These are phyloP conservation scores for Diplotaxis tenuifolia DNA, from an alignment of 345 rosid species.

Conservation along the genomic window DNA sequence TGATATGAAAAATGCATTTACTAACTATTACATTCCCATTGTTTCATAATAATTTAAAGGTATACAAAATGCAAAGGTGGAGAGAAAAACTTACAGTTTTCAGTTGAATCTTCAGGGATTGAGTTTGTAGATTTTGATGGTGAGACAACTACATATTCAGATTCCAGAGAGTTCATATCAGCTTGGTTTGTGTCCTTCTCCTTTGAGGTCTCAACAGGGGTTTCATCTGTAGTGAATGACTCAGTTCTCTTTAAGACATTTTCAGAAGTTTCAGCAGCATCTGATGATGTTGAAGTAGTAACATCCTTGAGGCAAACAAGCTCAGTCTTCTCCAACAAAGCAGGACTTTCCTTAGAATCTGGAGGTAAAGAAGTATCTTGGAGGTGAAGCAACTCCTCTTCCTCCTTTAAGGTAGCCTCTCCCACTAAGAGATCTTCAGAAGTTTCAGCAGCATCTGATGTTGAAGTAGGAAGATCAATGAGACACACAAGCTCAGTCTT, in stretches of 20 bases:
- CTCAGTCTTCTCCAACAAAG: background rate
- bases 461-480: conserved; percentile 36
- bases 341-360: background rate
- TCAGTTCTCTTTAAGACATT: conserved; percentile 27
- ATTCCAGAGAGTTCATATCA: conserved; percentile 13
- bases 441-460: conserved; percentile 24
- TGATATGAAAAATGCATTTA: conserved; percentile 23
- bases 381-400: background rate
- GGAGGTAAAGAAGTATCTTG: background rate
- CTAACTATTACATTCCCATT: background rate
- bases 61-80: background rate
- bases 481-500: conserved; percentile 42
- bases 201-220: conserved; percentile 26
- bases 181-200: conserved; percentile 30
- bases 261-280: conserved; percentile 14
- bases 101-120: conserved; percentile 41
- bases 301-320: conserved; percentile 7
- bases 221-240: conserved; percentile 31
- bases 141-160: conserved; percentile 31
- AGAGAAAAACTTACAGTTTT: conserved; percentile 49
- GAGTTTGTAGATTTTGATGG: conserved; percentile 28
- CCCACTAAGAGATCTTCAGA: conserved; percentile 7
- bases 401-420: background rate
- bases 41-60: background rate
- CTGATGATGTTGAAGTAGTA: conserved; percentile 25